Base-by-base conservation (phyloP, 139 green algal genomes). In the Limnomonas spitsbergensis region DNA sequence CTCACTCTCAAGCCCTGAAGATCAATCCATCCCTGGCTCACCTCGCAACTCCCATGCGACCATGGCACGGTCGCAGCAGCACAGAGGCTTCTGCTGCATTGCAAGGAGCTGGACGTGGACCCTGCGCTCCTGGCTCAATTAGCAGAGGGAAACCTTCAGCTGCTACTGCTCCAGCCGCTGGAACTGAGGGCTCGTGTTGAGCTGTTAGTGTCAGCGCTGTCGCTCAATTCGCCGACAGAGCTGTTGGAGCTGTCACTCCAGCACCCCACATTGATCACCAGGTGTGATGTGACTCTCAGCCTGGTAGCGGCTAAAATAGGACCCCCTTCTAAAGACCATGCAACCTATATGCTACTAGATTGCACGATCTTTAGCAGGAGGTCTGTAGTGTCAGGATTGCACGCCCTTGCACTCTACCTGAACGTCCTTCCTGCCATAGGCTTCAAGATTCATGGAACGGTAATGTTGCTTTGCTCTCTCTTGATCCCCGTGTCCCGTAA, bases 91-190 rank as follows among this genome's bases (percentile, higher is more conserved):
- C n/a, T 79, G 53, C 31, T 37, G 4, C 52, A 54, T 3, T 67
- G 53, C 52, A 52, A n/a, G 24, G 42, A 79, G 3, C 34, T 79
- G 73, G 52, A 70, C 20, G 52, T 39, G 34, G 52, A 70, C 14
- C 39, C 39, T 29, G 31, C 9, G 3, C 29, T 79, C 36, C 27
- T 79, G 73, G 73, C 73, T 3, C 53, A 35, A n/a, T 38, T 79
- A 1, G 52, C 73, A 34, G 73, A 42, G 6, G 53, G 6, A 35
- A 26, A 85, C 9, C 69, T 70, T 34, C 69, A 53, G 24, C 35
- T 85, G 36, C 76, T 85, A 40, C 54, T 80, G 56, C 69, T 77
- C 61, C 76, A 42, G 1, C 69, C 69, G 6, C 31, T 74, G 26
- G 69, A 78, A 53, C 70, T 85, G 34, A 52, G 53, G 2, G 26